Percentiles rank a stretch among this genome's conserved stretches.
Evolutionary conservation across 192 early-diverging fungal species (phyloP).

Genomic region (Backusella tuberculispora): DNA sequence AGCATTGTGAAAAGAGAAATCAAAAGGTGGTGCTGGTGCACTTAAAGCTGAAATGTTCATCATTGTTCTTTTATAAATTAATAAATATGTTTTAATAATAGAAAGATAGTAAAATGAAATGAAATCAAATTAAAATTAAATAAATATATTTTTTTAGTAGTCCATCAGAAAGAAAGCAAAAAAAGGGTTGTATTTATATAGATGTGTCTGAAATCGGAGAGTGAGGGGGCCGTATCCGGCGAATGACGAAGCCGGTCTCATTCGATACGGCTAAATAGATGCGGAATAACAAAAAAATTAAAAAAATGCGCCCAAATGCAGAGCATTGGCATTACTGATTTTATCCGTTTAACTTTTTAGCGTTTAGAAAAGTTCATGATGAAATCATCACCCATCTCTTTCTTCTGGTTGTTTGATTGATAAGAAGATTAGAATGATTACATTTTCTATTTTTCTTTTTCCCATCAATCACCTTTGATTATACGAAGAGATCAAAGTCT

Average conservation of each 20-base stretch:
- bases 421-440: neutral
- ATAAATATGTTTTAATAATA: neutral
- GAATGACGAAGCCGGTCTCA: conserved; percentile 10
- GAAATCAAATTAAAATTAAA: neutral
- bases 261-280: neutral
- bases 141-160: neutral
- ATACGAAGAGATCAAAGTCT: neutral
- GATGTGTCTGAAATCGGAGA: conserved; percentile 7
- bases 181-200: conserved; percentile 14
- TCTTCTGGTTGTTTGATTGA: neutral
- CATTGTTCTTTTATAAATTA: conserved; percentile 5
- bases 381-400: too few relatives aligned
- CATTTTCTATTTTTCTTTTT: conserved; percentile 9
- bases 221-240: conserved; percentile 11
- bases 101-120: neutral
- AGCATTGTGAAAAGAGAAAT: neutral
- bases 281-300: neutral
- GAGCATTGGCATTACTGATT: neutral
- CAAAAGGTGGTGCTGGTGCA: conserved; percentile 17
- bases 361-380: neutral
- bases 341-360: conserved; percentile 14
- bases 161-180: neutral
- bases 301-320: conserved; percentile 11
- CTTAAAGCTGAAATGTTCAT: conserved; percentile 18
- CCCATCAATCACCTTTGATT: neutral